A percentile compares a stretch with the other conserved stretches of the same genome.
Evolutionary conservation across 2,329 filamentous ascomycete species (phyloP).

Genomic region (Metarhizium guizhouense): DNA sequence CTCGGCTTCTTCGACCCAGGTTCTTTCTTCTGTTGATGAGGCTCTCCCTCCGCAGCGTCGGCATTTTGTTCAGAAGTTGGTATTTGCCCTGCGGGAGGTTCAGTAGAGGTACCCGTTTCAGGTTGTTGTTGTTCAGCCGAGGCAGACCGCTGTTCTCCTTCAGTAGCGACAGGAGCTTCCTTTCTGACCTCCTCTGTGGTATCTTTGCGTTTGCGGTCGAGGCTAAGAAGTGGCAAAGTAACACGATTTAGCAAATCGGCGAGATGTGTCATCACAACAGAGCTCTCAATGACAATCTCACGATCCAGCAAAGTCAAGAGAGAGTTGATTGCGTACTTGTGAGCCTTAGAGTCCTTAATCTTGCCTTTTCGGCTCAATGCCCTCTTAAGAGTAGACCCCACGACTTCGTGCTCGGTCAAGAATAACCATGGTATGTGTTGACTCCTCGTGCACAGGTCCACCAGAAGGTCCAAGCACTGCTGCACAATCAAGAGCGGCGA

Average conservation of each 20-base stretch:
- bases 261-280: constrained; percentile 90
- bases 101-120: constrained; percentile 8
- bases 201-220: constrained; percentile 53
- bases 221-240: constrained; percentile 72
- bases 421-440: constrained; percentile 85
- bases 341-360: constrained; percentile 71
- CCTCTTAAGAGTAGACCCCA: constrained; percentile 66
- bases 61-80: constrained; percentile 16
- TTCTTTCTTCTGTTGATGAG: constrained; percentile 31
- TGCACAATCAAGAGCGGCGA: constrained; percentile 93
- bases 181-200: constrained; percentile 25
- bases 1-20: constrained; percentile 41
- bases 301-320: constrained; percentile 81
- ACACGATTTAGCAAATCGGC: constrained; percentile 81
- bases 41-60: constrained; percentile 15
- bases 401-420: constrained; percentile 81
- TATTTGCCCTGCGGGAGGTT: constrained; percentile 17
- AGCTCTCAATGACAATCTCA: constrained; percentile 93
- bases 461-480: constrained; percentile 81
- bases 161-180: constrained; percentile 13
- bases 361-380: constrained; percentile 78
- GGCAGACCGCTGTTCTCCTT: constrained; percentile 25
- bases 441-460: constrained; percentile 76
- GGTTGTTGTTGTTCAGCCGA: constrained; percentile 6
- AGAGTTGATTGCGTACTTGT: constrained; percentile 87